Conservation (phyloP, 257 asterid genomes). For the Coffea eugenioides region DNA sequence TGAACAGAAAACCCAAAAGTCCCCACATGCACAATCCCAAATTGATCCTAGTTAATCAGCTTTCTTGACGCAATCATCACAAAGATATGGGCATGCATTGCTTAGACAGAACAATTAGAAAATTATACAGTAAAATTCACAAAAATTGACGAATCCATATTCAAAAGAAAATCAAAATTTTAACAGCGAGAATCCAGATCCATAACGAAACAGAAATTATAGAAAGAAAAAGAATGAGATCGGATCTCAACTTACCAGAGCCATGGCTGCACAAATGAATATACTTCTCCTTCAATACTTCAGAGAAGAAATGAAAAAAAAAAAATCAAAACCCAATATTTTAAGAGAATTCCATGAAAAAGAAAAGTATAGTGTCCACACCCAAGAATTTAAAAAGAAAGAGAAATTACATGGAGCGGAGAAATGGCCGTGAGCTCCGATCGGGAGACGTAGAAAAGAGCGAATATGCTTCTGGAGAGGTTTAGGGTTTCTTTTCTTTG, state of each 20-base stretch:
- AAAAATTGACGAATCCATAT: not conserved
- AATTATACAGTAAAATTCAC: not conserved
- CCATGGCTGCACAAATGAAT: constrained; percentile 50
- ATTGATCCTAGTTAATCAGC: not conserved
- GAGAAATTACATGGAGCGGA: not conserved
- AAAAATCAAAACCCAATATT: not conserved
- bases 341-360: not conserved
- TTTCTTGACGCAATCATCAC: not conserved
- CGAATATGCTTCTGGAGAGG: constrained; percentile 9
- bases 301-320: not conserved
- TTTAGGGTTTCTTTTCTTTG: constrained; percentile 43
- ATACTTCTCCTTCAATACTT: constrained; percentile 13
- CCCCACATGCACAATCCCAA: not conserved
- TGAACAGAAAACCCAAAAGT: no score
- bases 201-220: not conserved
- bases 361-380: no score
- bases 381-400: not conserved
- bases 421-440: constrained; percentile 22
- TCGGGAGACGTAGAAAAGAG: not conserved
- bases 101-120: not conserved
- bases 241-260: constrained; percentile 50
- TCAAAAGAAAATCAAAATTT: not conserved
- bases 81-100: not conserved
- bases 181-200: constrained; percentile 28
- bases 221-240: not conserved